These are phyloP conservation scores for Phoenix dactylifera DNA, from an alignment of 176 grass and related monocot species.

Conservation along the genomic window DNA sequence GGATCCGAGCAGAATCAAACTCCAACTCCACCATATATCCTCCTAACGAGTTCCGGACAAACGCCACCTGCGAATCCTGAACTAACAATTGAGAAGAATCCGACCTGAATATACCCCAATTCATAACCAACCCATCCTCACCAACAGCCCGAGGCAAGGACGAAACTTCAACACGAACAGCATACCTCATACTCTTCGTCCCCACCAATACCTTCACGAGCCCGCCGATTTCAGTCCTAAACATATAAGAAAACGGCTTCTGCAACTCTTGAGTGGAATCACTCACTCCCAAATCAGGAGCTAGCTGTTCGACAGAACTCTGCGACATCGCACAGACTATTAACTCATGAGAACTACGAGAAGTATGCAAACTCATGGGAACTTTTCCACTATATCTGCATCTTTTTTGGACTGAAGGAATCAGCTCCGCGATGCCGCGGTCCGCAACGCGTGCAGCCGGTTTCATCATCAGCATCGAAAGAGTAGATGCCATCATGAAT, in stretches of 20 bases:
- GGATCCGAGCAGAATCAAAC: slow-evolving; percentile 28
- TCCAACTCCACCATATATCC: slow-evolving; percentile 30
- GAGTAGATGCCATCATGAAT: no score
- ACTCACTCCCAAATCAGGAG: no score
- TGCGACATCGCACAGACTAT: no score
- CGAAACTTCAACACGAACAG: slow-evolving; percentile 23
- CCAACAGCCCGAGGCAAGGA: slow-evolving; percentile 8
- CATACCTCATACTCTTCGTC: slow-evolving; percentile 9
- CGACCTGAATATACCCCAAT: slow-evolving; percentile 22
- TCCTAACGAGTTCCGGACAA: slow-evolving; percentile 13
- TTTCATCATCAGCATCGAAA: no score
- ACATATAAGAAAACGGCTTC: slow-evolving; percentile 11
- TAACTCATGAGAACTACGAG: no score
- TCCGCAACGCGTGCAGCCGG: no score
- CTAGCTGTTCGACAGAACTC: no score
- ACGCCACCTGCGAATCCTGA: slow-evolving; percentile 2
- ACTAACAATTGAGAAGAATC: slow-evolving; percentile 17
- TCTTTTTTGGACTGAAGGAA: no score
- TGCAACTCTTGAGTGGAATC: background rate
- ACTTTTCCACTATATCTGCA: no score
- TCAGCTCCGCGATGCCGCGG: no score
- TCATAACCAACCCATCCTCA: slow-evolving; percentile 13
- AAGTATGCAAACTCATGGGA: no score
- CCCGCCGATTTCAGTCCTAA: slow-evolving; percentile 24
- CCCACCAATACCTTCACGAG: slow-evolving; percentile 28